phyloP scores from a whole-genome alignment of 257 asterid species.

The Nicotiana tomentosiformis region DNA sequence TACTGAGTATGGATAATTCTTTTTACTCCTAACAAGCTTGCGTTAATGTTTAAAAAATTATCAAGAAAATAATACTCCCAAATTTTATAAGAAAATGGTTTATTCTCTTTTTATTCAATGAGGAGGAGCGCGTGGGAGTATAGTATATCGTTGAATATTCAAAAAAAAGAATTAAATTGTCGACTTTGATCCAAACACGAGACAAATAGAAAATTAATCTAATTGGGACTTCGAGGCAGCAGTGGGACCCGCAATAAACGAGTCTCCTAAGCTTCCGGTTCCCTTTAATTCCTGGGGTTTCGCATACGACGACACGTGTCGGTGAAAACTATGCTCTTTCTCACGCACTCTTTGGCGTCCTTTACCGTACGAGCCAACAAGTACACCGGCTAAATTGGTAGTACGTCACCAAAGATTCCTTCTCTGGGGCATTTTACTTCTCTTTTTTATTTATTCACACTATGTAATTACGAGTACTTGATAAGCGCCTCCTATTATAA shows the following conservation, averaged over 20 bases:
- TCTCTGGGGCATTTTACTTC: no score
- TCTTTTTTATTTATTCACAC: no score
- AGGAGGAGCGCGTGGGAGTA: neutral
- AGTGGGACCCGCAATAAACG: neutral
- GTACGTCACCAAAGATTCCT: neutral
- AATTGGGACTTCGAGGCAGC: neutral
- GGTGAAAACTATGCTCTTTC: neutral
- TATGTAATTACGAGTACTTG: no score
- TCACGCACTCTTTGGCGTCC: neutral
- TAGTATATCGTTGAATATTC: neutral
- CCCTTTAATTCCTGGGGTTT: neutral
- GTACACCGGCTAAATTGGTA: conserved; percentile 8
- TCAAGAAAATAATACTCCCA: no score
- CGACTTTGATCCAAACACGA: neutral
- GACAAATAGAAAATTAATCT: neutral
- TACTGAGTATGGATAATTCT: no score
- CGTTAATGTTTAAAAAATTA: no score
- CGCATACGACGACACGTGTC: neutral
- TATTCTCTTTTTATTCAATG: neutral
- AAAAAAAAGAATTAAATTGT: neutral
- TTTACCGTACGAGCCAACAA: neutral
- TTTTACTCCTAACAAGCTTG: no score
- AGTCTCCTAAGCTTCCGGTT: neutral
- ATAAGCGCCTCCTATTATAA: no score
- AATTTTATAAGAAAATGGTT: no score